Conservation (phyloP, 768 basidiomycete genomes). For the Suillus sp. region DNA sequence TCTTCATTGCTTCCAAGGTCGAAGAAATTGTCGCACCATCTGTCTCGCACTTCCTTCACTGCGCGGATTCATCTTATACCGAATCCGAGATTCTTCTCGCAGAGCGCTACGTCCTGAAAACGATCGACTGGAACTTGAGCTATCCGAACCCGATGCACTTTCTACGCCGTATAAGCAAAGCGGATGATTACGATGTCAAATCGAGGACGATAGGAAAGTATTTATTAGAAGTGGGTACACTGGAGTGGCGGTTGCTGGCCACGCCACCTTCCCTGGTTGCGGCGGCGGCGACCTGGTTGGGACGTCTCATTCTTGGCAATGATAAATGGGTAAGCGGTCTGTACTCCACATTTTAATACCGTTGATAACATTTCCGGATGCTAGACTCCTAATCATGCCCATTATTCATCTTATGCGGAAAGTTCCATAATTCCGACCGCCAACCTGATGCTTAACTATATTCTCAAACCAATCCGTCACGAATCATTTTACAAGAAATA, state of each 20-base stretch:
- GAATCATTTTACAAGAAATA: constrained; percentile 90
- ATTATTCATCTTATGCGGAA: constrained; percentile 87
- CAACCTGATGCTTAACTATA: constrained; percentile 85
- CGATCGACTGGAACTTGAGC: constrained; percentile 82
- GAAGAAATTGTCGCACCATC: constrained; percentile 92
- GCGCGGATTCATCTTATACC: constrained; percentile 76
- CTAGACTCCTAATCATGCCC: constrained; percentile 81
- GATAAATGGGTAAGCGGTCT: constrained; percentile 79
- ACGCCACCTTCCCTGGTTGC: constrained; percentile 78
- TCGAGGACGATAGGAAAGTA: constrained; percentile 90
- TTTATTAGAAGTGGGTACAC: constrained; percentile 79
- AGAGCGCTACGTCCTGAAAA: constrained; percentile 85
- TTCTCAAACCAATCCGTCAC: constrained; percentile 71
- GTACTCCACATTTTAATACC: neutral
- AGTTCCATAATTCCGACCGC: constrained; percentile 78
- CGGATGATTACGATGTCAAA: constrained; percentile 86
- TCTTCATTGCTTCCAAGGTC: constrained; percentile 89
- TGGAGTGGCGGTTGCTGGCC: constrained; percentile 79
- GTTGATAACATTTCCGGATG: constrained; percentile 17
- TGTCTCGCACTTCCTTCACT: constrained; percentile 75
- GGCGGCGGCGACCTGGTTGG: constrained; percentile 86
- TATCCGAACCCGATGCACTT: constrained; percentile 91
- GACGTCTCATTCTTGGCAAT: constrained; percentile 73
- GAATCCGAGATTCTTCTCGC: constrained; percentile 85
- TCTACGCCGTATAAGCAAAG: constrained; percentile 88